Evolutionary conservation across 495 filamentous ascomycete species (phyloP).

Genomic region (Penicillium cinerascens): DNA sequence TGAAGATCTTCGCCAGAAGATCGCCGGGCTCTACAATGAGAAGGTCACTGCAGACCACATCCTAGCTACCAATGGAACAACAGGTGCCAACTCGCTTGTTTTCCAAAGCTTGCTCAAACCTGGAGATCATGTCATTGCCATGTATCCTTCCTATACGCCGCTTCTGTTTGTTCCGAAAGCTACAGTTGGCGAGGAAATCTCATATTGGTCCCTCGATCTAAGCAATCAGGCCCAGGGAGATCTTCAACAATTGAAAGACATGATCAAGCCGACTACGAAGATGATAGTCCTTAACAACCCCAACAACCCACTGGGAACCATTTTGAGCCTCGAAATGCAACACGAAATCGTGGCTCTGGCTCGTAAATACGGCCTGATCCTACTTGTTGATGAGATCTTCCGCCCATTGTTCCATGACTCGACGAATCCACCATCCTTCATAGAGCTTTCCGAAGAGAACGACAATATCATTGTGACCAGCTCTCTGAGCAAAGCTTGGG

Average conservation of each 20-base stretch:
- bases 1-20: conserved; percentile 7
- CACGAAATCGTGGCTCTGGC: conserved; percentile 8
- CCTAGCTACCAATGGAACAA: conserved; percentile 10
- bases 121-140: conserved; percentile 14
- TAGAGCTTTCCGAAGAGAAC: background rate
- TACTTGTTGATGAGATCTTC: conserved; percentile 17
- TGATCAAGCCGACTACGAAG: conserved; percentile 13
- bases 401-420: conserved; percentile 8
- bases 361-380: background rate
- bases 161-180: conserved; percentile 9
- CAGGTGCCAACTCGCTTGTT: conserved; percentile 11
- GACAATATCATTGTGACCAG: conserved; percentile 9
- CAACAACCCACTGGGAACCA: conserved; percentile 12
- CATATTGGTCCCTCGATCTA: conserved; percentile 9
- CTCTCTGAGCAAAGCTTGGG: conserved; percentile 19
- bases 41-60: conserved; percentile 9
- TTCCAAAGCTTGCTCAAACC: conserved; percentile 8
- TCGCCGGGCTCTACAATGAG: conserved; percentile 4
- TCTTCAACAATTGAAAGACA: background rate
- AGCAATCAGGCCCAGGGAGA: background rate
- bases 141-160: conserved; percentile 13
- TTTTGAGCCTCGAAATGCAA: background rate
- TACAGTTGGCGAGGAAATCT: conserved; percentile 1
- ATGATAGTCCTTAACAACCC: conserved; percentile 18
- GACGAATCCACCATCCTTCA: conserved; percentile 6